Evolutionary conservation across 2,329 filamentous ascomycete species (phyloP), one percentile per base, ranked within the genome.

Genomic region (Trichoderma sp.): DNA sequence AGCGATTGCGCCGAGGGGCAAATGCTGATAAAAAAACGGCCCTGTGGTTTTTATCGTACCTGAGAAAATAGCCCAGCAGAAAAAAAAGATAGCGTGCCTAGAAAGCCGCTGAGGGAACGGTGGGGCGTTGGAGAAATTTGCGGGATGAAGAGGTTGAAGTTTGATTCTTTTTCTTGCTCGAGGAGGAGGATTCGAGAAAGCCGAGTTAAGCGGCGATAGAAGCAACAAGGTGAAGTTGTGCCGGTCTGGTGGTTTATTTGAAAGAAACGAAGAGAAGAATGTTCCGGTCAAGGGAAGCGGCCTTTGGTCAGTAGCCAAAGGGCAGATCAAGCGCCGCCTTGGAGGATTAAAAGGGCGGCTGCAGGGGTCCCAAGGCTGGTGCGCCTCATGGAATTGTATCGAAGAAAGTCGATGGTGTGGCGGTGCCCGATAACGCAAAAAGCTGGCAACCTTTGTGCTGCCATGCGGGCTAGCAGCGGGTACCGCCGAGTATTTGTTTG

Each of bases 371-470:
- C 75, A 73, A 76, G 74, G 74, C 74, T 75, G 75, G 73, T 80
- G 79, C 81, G 81, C 80, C 81, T 81, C 82, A 83, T 82, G 81
- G 81, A 83, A 83, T 73, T 78, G 77, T 78, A 80, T 83, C 77
- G 81, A 83, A 83, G 81, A 80, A 80, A 68, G 78, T 82, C 79
- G 81, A 83, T 77, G 76, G 80, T 82, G 81, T 82, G 81, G 81
- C 80, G 79, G 80, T 82, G 79, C 79, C 34, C 72, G 63, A 71
- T 64, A 65, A 65, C 51, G 60, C 62, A 66, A 60, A 60, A 60
- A 60, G 28, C 43, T 43, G 53, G 36, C 51, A 66, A 66, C 63
- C 63, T 66, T 56, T 47, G 34, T 61, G 14, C 39, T 24, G 28
- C 18, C 32, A 53, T 15, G 39, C 64, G 28, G 57, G 56, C 65